phyloP scores from a whole-genome alignment of 2,329 filamentous ascomycete species.

The Hawksworthiomyces lignivorus region DNA sequence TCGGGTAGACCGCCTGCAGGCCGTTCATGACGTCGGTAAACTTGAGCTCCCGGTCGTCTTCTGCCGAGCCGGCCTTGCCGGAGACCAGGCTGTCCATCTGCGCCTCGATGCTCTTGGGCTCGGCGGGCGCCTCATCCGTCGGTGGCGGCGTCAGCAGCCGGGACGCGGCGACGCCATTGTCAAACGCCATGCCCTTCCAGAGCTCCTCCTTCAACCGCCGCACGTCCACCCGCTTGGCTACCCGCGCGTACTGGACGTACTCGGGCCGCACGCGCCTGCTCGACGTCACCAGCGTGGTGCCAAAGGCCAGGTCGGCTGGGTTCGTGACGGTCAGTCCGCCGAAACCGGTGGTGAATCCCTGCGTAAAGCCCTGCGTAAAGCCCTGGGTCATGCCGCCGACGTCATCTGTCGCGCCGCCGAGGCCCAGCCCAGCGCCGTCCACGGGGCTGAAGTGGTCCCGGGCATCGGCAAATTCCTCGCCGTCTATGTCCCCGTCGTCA shows the following conservation, averaged over 20 bases:
- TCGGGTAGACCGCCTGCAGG: constrained; percentile 77
- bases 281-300: constrained; percentile 60
- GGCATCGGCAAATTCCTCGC: constrained; percentile 70
- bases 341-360: constrained; percentile 33
- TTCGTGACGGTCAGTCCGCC: constrained; percentile 37
- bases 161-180: constrained; percentile 33
- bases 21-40: constrained; percentile 92
- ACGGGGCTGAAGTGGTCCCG: constrained; percentile 68
- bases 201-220: constrained; percentile 61
- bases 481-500: constrained; percentile 56
- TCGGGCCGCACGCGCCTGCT: constrained; percentile 56
- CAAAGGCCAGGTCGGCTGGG: constrained; percentile 44
- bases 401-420: constrained; percentile 4
- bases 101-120: neutral
- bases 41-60: constrained; percentile 53
- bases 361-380: constrained; percentile 21
- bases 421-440: constrained; percentile 28
- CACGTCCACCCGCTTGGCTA: constrained; percentile 66
- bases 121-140: neutral
- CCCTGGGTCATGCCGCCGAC: constrained; percentile 35
- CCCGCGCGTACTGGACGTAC: constrained; percentile 62
- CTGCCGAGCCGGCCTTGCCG: constrained; percentile 5
- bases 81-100: constrained; percentile 13
- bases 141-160: constrained; percentile 16
- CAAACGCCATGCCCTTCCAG: constrained; percentile 59